Evolutionary conservation across 495 filamentous ascomycete species (phyloP).

Genomic region (Aspergillus cristatus): DNA sequence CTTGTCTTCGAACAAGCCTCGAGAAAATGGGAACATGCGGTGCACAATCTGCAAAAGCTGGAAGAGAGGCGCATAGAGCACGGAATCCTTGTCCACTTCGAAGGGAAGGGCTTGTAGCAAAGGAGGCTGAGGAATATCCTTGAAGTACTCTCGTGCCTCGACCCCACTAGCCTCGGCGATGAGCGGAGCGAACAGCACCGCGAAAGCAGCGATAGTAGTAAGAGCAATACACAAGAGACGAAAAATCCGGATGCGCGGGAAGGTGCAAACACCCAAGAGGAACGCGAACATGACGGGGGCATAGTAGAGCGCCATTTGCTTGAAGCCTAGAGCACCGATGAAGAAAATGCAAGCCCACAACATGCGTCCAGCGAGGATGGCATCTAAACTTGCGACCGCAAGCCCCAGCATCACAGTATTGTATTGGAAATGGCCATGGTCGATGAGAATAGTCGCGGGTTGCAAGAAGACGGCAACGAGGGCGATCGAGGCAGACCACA

Average conservation of each 20-base stretch:
- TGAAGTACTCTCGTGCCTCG: constrained; percentile 22
- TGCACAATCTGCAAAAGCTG: constrained; percentile 74
- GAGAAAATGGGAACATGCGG: constrained; percentile 88
- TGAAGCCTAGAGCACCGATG: constrained; percentile 86
- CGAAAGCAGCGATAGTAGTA: constrained; percentile 64
- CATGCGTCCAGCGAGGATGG: constrained; percentile 72
- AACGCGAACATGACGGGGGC: constrained; percentile 88
- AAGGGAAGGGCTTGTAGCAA: constrained; percentile 49
- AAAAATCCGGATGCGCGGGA: constrained; percentile 57
- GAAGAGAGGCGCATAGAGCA: constrained; percentile 62
- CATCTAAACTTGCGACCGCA: constrained; percentile 74
- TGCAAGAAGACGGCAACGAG: constrained; percentile 88
- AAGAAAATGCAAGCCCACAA: constrained; percentile 91
- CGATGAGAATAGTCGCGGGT: constrained; percentile 82
- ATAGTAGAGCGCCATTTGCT: constrained; percentile 98
- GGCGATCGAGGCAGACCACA: constrained; percentile 75
- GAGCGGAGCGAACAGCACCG: constrained; percentile 63
- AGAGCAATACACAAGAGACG: constrained; percentile 67
- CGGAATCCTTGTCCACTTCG: constrained; percentile 50
- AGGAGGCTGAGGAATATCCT: constrained; percentile 43
- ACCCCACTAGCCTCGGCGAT: constrained; percentile 42
- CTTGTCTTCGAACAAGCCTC: constrained; percentile 96
- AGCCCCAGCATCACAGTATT: constrained; percentile 97
- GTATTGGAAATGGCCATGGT: constrained; percentile 98
- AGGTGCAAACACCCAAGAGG: constrained; percentile 74